Evolutionary conservation across 257 asterid genomes (phyloP), one percentile per base, ranked within the genome.

Genomic region (Solanum ahanhuiri): DNA sequence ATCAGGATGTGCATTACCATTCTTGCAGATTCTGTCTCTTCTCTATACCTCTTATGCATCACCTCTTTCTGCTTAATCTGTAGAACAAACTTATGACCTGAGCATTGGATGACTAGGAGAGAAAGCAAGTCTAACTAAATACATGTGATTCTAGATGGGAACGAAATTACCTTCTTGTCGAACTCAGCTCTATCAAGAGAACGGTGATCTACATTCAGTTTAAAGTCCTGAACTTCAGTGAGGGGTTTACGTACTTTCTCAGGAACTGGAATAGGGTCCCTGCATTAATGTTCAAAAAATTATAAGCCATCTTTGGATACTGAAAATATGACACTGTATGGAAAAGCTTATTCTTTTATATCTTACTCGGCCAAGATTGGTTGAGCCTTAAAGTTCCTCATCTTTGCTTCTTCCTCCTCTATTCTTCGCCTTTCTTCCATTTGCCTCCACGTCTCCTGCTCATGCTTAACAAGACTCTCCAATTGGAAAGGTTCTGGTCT

Each of bases 241-340:
- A 97, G 93, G 15, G 99, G 99, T 86, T 60, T 91, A 28, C 99
- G 92, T 41, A 82, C 89, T 90, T 90, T 94, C 88, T 91, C 98
- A 23, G 97, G 96, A 71, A 95, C 86, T 82, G 98, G 98, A 89
- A 94, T 94, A 23, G 98, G 98, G 87, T 95, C 98, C 94, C 99
- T 96, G 92, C 76, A 72, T 33, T 87, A 72, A 48, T 76, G 51
- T 14, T 31, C 35, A 57, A 45, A 57, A 54, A 28, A 18, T 4
- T 70, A 82, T 69, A 43, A 6, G 15, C 83, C 83, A 41, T 76
- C 34, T 35, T 22, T 41, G 3, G 35, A 0, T 45, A 41, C 35
- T 76, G 63, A 14, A 45, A 76, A 76, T n/a, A 41, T 8, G 58
- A 41, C 60, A 39, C 20, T 7, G 14, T 39, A 7, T 39, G 82